Evolutionary conservation across 179 eudicot genomes (phyloP), one percentile per base, ranked within the genome.

Genomic region (Carnegiea gigantea): DNA sequence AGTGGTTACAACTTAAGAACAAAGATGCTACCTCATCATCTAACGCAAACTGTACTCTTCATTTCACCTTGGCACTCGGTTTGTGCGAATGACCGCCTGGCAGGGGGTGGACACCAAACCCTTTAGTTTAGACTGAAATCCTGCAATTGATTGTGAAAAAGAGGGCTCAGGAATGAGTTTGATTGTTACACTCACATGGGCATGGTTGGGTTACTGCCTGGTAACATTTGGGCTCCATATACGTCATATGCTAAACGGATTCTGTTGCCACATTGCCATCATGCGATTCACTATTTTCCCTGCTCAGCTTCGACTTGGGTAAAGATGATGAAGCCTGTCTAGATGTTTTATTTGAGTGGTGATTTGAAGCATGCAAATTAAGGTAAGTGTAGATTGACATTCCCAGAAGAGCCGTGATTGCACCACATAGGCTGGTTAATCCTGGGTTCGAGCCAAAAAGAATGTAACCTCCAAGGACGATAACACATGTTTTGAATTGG

Each of bases 401-500:
- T 59, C 96, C 97, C 71, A 84, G 81, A 71, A 95, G 90, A 80
- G 98, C 98, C 49, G 88, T 87, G 54, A 91, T 70, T 43, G 95
- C 98, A 73, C 98, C 98, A 49, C 89, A 88, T 5, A 95, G 87
- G 88, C 98, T 95, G 23, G 87, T 90, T 33, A 77, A 57, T 65
- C 98, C 98, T 9, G 98, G 98, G 82, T 95, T 95, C 4, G 98
- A 95, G 76, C 94, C 88, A 11, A 95, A 92, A 26, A 92, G 83
- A 71, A 93, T 77, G 81, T 90, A 95, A 43, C 97, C 98, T 60
- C 98, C 96, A 0, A 95, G 90, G 79, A 95, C 97, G 68, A 95
- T 95, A 18, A 94, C 98, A 83, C 98, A 95, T 5, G 98, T 95
- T 85, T 95, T 95, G 88, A 95, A 95, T 85, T 95, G 98, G 57